Conservation (phyloP, 345 rosid genomes). For the Acer campestre region DNA sequence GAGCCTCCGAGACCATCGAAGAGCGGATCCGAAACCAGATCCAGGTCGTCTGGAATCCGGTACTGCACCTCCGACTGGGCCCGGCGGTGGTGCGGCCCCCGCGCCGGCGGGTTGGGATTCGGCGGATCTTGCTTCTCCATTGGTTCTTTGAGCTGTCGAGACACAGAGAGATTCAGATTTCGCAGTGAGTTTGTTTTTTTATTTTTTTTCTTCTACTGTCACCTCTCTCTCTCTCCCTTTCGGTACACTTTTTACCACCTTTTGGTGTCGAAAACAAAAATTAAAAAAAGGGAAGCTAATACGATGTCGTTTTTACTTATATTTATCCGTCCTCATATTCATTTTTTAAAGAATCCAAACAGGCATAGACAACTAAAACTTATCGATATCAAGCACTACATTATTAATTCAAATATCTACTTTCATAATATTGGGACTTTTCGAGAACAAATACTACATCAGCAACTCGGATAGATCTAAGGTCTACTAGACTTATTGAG, state of each 20-base stretch:
- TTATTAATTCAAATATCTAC: no score
- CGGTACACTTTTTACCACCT: not conserved
- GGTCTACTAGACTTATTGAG: no score
- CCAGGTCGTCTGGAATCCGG: constrained; percentile 76
- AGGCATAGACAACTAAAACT: no score
- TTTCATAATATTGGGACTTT: no score
- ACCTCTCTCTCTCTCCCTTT: not conserved
- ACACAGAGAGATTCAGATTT: constrained; percentile 26
- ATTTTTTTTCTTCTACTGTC: not conserved
- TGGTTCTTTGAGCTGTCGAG: constrained; percentile 20
- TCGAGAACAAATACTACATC: no score
- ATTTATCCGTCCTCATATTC: no score
- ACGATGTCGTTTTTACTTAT: constrained; percentile 11
- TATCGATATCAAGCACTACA: no score
- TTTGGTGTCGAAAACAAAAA: not conserved
- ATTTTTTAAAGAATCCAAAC: no score
- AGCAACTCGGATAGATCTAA: no score
- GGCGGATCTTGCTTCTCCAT: constrained; percentile 49
- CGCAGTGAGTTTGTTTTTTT: not conserved
- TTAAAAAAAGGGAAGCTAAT: not conserved
- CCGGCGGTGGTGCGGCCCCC: constrained; percentile 66
- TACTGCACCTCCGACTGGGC: constrained; percentile 82
- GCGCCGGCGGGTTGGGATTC: constrained; percentile 30
- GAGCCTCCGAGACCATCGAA: constrained; percentile 67
- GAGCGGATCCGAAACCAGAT: constrained; percentile 63